These are phyloP conservation scores for Xerocomus cyaneibrunnescens DNA, from an alignment of 1,284 basidiomycete genomes.

Conservation along the genomic window DNA sequence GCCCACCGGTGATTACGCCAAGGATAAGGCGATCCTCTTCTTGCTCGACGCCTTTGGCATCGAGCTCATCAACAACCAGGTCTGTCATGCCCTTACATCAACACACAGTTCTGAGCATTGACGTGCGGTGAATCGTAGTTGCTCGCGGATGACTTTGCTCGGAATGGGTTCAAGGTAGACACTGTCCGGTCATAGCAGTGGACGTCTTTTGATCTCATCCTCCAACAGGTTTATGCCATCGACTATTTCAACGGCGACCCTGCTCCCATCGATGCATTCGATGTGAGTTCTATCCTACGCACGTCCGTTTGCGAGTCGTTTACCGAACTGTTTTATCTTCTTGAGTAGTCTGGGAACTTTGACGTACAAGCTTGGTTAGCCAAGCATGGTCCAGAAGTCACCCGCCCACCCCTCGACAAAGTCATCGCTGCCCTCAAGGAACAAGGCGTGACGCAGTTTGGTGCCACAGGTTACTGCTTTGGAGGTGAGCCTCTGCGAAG, in stretches of 20 bases:
- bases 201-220: conserved; percentile 24
- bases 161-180: conserved; percentile 63
- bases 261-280: conserved; percentile 26
- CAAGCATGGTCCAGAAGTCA: conserved; percentile 46
- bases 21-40: conserved; percentile 58
- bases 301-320: not conserved
- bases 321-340: not conserved
- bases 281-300: conserved; percentile 9
- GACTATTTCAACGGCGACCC: conserved; percentile 48
- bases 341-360: conserved; percentile 27
- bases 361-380: conserved; percentile 51
- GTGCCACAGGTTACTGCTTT: conserved; percentile 69
- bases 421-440: conserved; percentile 57
- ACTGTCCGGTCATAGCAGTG: not conserved
- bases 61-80: conserved; percentile 38
- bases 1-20: conserved; percentile 47
- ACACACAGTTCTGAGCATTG: not conserved
- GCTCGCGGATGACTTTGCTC: conserved; percentile 70
- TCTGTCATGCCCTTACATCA: conserved; percentile 41
- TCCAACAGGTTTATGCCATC: conserved; percentile 50
- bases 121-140: conserved; percentile 40
- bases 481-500: conserved; percentile 50
- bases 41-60: conserved; percentile 67
- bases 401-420: conserved; percentile 55
- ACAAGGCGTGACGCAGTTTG: conserved; percentile 57